These are phyloP conservation scores for Glebionis coronaria DNA, from an alignment of 129 eudicot genomes.

Conservation along the genomic window DNA sequence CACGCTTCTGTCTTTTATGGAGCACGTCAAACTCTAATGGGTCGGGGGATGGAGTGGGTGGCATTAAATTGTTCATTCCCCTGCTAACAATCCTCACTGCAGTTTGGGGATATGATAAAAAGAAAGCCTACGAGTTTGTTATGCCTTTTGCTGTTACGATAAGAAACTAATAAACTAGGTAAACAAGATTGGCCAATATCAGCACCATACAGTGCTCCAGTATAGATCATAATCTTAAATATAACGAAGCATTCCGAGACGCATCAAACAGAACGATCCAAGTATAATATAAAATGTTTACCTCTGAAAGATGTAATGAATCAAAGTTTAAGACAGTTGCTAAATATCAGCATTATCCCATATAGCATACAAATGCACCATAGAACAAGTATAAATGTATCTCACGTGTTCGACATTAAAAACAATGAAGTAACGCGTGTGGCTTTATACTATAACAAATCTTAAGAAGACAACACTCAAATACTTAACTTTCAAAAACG, in stretches of 20 bases:
- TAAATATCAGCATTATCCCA: not conserved
- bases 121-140: no score
- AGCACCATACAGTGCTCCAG: not conserved
- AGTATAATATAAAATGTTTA: not conserved
- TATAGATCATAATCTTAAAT: not conserved
- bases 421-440: conserved; percentile 1
- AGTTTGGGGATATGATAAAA: no score
- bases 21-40: no score
- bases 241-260: no score
- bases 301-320: not conserved
- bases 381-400: not conserved
- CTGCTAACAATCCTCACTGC: no score
- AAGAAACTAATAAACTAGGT: not conserved
- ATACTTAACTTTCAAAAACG: conserved; percentile 6
- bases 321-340: not conserved
- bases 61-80: no score
- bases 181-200: not conserved
- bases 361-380: not conserved
- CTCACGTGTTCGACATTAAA: not conserved
- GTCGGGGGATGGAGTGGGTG: no score
- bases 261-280: not conserved
- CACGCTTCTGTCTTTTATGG: no score
- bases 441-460: conserved; percentile 5
- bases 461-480: not conserved
- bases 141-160: no score